Conservation (phyloP, 495 filamentous ascomycete species). For the Penicillium chermesinum region DNA sequence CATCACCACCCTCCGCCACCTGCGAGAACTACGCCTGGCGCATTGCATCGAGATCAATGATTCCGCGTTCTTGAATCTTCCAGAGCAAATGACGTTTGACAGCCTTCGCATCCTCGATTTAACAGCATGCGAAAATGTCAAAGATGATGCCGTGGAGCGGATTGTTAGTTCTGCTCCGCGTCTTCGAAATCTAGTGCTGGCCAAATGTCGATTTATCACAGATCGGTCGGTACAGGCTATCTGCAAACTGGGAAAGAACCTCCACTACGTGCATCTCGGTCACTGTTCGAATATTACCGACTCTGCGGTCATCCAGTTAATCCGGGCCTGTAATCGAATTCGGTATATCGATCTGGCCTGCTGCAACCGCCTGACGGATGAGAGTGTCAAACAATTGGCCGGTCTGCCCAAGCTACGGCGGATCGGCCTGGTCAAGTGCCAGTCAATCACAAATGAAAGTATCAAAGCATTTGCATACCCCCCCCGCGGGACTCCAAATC, state of each 20-base stretch:
- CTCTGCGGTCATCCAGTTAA: conserved; percentile 72
- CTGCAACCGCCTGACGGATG: conserved; percentile 84
- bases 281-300: conserved; percentile 93
- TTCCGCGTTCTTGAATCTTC: conserved; percentile 78
- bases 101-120: conserved; percentile 90
- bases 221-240: conserved; percentile 85
- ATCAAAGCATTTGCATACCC: conserved; percentile 75
- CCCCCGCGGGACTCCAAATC: conserved; percentile 38
- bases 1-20: conserved; percentile 65
- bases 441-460: conserved; percentile 79
- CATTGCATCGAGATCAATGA: conserved; percentile 81
- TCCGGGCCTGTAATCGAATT: conserved; percentile 84
- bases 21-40: conserved; percentile 83
- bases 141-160: conserved; percentile 78
- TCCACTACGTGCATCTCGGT: conserved; percentile 93
- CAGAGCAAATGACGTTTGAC: conserved; percentile 63
- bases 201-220: conserved; percentile 89
- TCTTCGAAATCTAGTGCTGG: conserved; percentile 84
- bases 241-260: conserved; percentile 83
- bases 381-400: conserved; percentile 78
- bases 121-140: conserved; percentile 76
- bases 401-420: conserved; percentile 85
- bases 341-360: conserved; percentile 97
- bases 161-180: conserved; percentile 84
- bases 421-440: conserved; percentile 93